Percentiles rank a stretch among this genome's conserved stretches.
Evolutionary conservation across 176 grass and related monocot species (phyloP).

Genomic region (Aechmea fasciata): DNA sequence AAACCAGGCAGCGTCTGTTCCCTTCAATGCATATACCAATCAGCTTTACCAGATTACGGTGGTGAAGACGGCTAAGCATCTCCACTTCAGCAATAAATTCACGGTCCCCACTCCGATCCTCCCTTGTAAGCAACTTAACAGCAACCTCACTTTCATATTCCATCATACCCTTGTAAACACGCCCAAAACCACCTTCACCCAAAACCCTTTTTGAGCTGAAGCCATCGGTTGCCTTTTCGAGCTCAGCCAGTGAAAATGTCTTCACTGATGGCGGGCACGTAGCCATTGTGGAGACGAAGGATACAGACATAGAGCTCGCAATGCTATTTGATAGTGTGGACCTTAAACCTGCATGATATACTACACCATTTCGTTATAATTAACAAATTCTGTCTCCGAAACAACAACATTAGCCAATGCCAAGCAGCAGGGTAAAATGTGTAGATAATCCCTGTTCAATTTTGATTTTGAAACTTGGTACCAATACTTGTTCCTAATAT

Average conservation of each 20-base stretch:
- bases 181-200: slow-evolving; percentile 24
- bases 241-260: slow-evolving; percentile 13
- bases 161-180: slow-evolving; percentile 19
- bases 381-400: no score
- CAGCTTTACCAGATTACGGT: slow-evolving; percentile 20
- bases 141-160: slow-evolving; percentile 19
- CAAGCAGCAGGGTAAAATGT: no score
- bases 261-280: slow-evolving; percentile 5
- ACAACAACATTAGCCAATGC: no score
- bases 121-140: slow-evolving; percentile 18
- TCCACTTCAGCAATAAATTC: slow-evolving; percentile 17
- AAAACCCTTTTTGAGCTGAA: slow-evolving; percentile 12
- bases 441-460: no score
- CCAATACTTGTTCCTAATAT: no score
- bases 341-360: slow-evolving; percentile 10
- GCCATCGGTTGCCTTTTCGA: slow-evolving; percentile 20
- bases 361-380: no score
- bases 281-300: slow-evolving; percentile 2
- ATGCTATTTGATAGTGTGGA: slow-evolving; percentile 8
- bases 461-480: no score
- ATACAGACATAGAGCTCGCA: slow-evolving; percentile 1
- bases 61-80: slow-evolving; percentile 16
- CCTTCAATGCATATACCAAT: slow-evolving; percentile 18
- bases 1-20: slow-evolving; percentile 15
- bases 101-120: slow-evolving; percentile 12